These are phyloP conservation scores for Populus pruinosa DNA, from an alignment of 345 rosid genomes.

Conservation along the genomic window DNA sequence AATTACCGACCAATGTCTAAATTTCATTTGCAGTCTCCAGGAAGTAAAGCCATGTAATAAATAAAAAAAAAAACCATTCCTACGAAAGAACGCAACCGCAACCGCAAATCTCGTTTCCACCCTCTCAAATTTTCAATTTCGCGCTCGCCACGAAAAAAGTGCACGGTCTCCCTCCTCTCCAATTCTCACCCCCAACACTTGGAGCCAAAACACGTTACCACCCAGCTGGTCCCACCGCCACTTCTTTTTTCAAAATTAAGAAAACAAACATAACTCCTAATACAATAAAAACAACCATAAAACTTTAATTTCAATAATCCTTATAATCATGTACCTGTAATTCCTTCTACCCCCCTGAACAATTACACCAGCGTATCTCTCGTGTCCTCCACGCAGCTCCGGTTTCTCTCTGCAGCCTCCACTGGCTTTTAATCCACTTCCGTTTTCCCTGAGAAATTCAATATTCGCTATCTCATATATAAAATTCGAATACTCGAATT, in stretches of 20 bases:
- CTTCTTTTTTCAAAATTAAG: background rate
- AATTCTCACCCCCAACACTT: background rate
- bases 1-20: no score
- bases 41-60: no score
- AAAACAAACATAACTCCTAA: background rate
- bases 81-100: background rate
- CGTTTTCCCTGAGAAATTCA: background rate
- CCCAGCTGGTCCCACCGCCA: background rate
- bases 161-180: conserved; percentile 4
- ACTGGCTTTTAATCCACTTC: background rate
- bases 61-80: background rate
- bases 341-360: background rate
- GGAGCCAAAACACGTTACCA: conserved; percentile 15
- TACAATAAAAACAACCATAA: background rate
- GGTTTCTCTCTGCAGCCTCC: background rate
- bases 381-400: background rate
- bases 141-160: conserved; percentile 5
- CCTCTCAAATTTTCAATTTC: conserved; percentile 2
- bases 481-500: background rate
- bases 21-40: no score
- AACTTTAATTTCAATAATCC: background rate
- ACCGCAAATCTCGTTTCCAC: background rate
- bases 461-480: background rate
- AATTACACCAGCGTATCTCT: background rate
- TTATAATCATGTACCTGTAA: background rate